Conservation (phyloP, 352 stramenopile species). For the Phytophthora cactorum region DNA sequence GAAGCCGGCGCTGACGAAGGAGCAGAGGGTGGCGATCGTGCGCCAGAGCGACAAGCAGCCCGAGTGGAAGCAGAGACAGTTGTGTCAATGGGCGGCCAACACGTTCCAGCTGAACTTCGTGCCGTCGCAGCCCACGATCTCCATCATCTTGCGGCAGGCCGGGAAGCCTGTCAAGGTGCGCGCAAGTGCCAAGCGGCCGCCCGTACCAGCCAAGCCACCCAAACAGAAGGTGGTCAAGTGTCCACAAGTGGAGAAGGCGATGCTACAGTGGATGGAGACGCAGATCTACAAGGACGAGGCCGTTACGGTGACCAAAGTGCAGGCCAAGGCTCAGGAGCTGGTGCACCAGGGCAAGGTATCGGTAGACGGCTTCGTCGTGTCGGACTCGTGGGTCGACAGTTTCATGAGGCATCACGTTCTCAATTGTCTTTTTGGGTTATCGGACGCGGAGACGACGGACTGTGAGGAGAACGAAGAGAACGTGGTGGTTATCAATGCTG, state of each 20-base stretch:
- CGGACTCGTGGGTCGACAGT: constrained; percentile 36
- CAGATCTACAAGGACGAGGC: constrained; percentile 34
- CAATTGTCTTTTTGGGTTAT: constrained; percentile 32
- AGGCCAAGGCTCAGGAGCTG: constrained; percentile 22
- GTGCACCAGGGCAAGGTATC: constrained; percentile 12
- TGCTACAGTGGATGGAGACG: constrained; percentile 63
- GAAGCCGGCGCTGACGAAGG: constrained; percentile 57
- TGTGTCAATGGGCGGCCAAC: constrained; percentile 69
- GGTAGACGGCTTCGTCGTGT: constrained; percentile 33
- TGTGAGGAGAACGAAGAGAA: constrained; percentile 10
- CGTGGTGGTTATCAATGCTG: neutral
- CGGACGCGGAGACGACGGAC: constrained; percentile 31
- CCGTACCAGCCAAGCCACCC: constrained; percentile 45
- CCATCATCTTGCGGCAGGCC: constrained; percentile 66
- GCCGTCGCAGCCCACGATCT: constrained; percentile 83
- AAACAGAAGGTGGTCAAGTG: constrained; percentile 65
- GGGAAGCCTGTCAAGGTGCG: constrained; percentile 40
- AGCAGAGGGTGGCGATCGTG: constrained; percentile 75
- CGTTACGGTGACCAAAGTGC: constrained; percentile 19
- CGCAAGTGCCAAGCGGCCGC: constrained; percentile 48
- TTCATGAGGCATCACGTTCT: constrained; percentile 38
- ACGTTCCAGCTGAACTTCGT: constrained; percentile 58
- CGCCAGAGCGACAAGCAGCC: constrained; percentile 69
- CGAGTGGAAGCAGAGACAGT: constrained; percentile 63
- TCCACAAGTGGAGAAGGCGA: constrained; percentile 65